Percentiles rank a stretch among this genome's conserved stretches.
phyloP scores from a whole-genome alignment of 176 grass and related monocot species.

The Zoysia pacifica region DNA sequence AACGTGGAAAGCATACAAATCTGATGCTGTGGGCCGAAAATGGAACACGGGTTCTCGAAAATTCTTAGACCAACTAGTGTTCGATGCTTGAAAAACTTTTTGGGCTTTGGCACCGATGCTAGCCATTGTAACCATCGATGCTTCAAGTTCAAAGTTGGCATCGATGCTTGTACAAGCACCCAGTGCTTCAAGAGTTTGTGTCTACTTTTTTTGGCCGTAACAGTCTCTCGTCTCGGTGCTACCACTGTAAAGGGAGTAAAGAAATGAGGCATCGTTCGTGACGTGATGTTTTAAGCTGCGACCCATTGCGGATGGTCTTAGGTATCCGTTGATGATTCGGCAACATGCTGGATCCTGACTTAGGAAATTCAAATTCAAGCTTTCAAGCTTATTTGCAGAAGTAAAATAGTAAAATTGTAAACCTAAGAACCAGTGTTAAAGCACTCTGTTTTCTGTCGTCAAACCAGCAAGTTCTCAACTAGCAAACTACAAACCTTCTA shows the following conservation, averaged over 20 bases:
- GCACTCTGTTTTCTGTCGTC: not conserved
- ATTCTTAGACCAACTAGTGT: not conserved
- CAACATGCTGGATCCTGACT: not conserved
- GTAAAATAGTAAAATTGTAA: not conserved
- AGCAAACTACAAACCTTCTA: constrained; percentile 20
- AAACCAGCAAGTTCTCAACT: not conserved
- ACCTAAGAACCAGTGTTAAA: constrained; percentile 1
- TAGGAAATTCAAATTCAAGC: constrained; percentile 15
- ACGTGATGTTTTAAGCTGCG: too few relatives aligned
- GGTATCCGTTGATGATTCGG: not conserved
- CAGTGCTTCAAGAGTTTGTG: too few relatives aligned
- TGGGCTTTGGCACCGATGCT: too few relatives aligned
- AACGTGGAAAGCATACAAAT: constrained; percentile 13
- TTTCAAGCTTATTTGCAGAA: constrained; percentile 20
- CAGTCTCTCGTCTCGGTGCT: too few relatives aligned
- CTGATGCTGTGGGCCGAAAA: constrained; percentile 14
- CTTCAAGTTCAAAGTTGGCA: too few relatives aligned
- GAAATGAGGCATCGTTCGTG: too few relatives aligned
- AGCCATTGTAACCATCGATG: too few relatives aligned
- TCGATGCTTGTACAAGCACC: too few relatives aligned
- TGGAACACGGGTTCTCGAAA: not conserved
- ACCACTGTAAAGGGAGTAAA: too few relatives aligned
- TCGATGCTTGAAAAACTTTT: too few relatives aligned
- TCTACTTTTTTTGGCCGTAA: too few relatives aligned
- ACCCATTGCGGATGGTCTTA: not conserved